Evolutionary conservation across 2,329 filamentous ascomycete species (phyloP).

Genomic region (Elsinoe necatrix): DNA sequence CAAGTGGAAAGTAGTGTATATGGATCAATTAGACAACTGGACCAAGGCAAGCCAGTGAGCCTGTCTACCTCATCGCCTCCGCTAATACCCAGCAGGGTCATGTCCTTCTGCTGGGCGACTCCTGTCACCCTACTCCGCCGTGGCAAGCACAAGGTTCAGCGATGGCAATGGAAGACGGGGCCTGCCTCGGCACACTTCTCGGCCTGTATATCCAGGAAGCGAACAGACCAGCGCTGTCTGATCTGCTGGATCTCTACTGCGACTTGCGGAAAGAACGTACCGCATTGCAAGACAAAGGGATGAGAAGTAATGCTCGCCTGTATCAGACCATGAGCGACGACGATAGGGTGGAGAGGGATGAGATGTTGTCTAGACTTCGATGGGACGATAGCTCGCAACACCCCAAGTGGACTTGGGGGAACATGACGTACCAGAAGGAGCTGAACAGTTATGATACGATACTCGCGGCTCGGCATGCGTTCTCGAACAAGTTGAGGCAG

Average conservation of each 20-base stretch:
- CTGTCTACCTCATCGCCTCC: not conserved
- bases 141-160: constrained; percentile 60
- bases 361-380: not conserved
- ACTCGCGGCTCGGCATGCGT: not conserved
- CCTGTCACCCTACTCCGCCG: constrained; percentile 59
- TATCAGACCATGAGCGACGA: not conserved
- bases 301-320: not conserved
- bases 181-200: constrained; percentile 6
- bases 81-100: constrained; percentile 30
- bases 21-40: not conserved
- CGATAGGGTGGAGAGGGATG: not conserved
- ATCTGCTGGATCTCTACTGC: constrained; percentile 5
- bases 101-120: constrained; percentile 53
- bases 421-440: constrained; percentile 7
- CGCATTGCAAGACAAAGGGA: not conserved
- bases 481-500: not conserved
- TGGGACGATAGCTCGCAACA: not conserved
- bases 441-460: constrained; percentile 3
- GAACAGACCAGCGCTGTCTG: not conserved
- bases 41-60: not conserved
- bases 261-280: not conserved
- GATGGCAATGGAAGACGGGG: constrained; percentile 52
- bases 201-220: not conserved
- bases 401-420: not conserved
- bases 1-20: constrained; percentile 12